A percentile compares a stretch with the other conserved stretches of the same genome.
These are phyloP conservation scores for Leccinum longicurvipes DNA, from an alignment of 768 basidiomycete species.

Conservation along the genomic window DNA sequence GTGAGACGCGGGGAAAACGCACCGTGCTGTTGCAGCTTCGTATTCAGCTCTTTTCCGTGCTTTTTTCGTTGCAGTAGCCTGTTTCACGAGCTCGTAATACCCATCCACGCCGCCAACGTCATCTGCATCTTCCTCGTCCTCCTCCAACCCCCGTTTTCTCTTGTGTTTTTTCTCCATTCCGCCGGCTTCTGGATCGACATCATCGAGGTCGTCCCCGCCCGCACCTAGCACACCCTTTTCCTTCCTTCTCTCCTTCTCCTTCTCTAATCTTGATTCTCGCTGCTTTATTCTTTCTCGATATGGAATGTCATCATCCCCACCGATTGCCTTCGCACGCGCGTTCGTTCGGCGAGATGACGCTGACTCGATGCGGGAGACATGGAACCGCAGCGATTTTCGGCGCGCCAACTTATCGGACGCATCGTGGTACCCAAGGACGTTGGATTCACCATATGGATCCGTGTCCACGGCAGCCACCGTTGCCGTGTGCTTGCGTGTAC, in stretches of 20 bases:
- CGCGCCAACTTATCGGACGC: constrained; percentile 80
- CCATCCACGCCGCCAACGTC: constrained; percentile 57
- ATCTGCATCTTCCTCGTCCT: constrained; percentile 42
- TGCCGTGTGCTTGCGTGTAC: neutral
- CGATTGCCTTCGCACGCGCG: constrained; percentile 65
- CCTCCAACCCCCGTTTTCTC: constrained; percentile 37
- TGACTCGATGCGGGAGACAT: constrained; percentile 87
- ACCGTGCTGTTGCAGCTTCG: constrained; percentile 64
- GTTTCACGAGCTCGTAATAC: constrained; percentile 90
- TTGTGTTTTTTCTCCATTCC: constrained; percentile 35
- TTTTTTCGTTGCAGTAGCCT: constrained; percentile 66
- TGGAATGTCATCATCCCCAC: constrained; percentile 95
- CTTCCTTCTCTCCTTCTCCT: constrained; percentile 39
- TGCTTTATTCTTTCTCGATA: constrained; percentile 74
- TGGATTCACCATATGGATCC: constrained; percentile 68
- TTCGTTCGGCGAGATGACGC: constrained; percentile 71
- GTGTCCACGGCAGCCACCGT: constrained; percentile 2
- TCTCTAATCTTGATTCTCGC: constrained; percentile 51
- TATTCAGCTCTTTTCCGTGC: constrained; percentile 79
- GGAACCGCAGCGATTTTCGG: constrained; percentile 84
- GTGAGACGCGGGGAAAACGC: constrained; percentile 22
- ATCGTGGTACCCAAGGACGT: constrained; percentile 65
- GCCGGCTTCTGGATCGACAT: constrained; percentile 43
- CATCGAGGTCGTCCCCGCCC: constrained; percentile 69
- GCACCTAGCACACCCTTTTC: constrained; percentile 35